Conservation (phyloP, 192 early-diverging fungal species). For the Cladochytrium replicatum region DNA sequence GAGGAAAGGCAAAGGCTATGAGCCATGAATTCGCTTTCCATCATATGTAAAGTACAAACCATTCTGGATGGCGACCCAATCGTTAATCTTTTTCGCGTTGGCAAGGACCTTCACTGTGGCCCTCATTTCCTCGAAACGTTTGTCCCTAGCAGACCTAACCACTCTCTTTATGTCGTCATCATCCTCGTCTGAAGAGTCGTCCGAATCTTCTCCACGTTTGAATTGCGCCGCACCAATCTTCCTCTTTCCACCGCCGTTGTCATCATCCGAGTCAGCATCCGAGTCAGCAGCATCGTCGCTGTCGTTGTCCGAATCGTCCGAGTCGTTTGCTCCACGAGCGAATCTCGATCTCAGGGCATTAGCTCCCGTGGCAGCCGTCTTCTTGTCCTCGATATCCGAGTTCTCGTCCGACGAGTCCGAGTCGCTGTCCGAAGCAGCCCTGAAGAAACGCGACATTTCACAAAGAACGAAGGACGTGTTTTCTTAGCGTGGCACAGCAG, state of each 20-base stretch:
- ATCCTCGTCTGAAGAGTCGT: slow-evolving; percentile 47
- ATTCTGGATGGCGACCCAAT: slow-evolving; percentile 73
- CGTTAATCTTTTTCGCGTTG: slow-evolving; percentile 73
- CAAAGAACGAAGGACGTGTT: no score
- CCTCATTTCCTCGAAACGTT: slow-evolving; percentile 78
- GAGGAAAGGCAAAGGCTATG: slow-evolving; percentile 4
- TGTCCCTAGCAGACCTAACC: slow-evolving; percentile 75
- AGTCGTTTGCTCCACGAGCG: no score
- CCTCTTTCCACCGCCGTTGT: slow-evolving; percentile 12
- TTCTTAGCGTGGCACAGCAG: no score
- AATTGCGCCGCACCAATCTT: slow-evolving; percentile 9
- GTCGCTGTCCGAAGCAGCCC: no score
- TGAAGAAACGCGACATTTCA: no score
- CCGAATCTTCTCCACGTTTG: slow-evolving; percentile 26
- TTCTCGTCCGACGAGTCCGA: no score
- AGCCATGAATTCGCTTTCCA: background rate
- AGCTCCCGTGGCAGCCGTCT: no score
- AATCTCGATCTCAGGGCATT: no score
- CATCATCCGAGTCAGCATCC: no score
- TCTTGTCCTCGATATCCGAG: no score
- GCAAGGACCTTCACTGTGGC: slow-evolving; percentile 50
- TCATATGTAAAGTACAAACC: slow-evolving; percentile 44
- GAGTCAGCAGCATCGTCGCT: no score
- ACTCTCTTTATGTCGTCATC: slow-evolving; percentile 67
- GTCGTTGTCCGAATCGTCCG: no score